These are phyloP conservation scores for Vitrella brassicaformis DNA, from an alignment of 73 alveolate genomes.

Conservation along the genomic window DNA sequence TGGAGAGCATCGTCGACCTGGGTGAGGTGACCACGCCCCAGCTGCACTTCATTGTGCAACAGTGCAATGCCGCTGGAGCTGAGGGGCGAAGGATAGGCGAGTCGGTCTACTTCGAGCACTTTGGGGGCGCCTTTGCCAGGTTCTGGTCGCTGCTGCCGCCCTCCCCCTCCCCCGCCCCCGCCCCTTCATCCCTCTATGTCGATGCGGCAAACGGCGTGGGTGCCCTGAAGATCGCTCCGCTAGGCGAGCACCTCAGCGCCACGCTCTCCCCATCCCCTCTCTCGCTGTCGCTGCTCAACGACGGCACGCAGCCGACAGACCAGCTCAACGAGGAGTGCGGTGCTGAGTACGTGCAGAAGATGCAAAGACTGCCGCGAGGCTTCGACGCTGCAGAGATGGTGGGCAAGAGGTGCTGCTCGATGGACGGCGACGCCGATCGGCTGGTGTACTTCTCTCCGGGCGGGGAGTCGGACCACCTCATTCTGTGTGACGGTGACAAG, in stretches of 20 bases:
- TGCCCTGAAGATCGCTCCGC: constrained; percentile 29
- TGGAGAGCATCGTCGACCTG: constrained; percentile 4
- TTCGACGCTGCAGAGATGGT: no score
- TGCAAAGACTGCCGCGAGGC: no score
- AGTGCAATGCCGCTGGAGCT: no score
- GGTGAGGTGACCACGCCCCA: constrained; percentile 49
- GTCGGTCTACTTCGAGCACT: background rate
- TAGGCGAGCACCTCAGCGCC: background rate
- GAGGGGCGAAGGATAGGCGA: no score
- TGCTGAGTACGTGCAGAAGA: constrained; percentile 54
- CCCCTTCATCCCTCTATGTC: background rate
- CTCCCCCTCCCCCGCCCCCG: background rate
- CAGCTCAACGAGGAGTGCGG: constrained; percentile 56
- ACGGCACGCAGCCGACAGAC: constrained; percentile 11
- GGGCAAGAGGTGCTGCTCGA: constrained; percentile 41
- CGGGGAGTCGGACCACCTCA: constrained; percentile 39
- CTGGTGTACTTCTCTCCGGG: constrained; percentile 48
- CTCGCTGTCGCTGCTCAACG: constrained; percentile 31
- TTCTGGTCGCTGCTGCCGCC: background rate
- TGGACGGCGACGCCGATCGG: constrained; percentile 68
- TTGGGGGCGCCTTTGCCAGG: background rate
- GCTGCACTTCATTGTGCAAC: constrained; percentile 15
- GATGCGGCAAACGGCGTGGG: constrained; percentile 66
- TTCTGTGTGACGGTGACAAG: constrained; percentile 53
- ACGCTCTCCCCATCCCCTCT: constrained; percentile 4